Percentiles rank a stretch among this genome's conserved stretches.
phyloP scores from a whole-genome alignment of 2,329 filamentous ascomycete genomes.

The Ophiostoma populinum region DNA sequence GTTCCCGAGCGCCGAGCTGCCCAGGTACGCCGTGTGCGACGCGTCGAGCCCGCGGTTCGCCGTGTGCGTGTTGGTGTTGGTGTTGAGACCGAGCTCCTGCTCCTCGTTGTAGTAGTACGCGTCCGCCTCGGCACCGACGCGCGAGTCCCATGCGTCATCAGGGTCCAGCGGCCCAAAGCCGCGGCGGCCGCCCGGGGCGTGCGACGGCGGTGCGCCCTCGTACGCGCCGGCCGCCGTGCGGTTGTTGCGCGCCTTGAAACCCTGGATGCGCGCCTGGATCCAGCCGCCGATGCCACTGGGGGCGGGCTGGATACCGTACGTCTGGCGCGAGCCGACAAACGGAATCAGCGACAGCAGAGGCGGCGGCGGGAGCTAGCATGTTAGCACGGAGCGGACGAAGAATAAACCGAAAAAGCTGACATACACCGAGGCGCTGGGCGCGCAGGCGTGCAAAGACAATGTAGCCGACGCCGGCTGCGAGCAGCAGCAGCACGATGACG shows the following conservation, averaged over 20 bases:
- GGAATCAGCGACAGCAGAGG: slow-evolving; percentile 52
- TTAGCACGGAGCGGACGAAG: background rate
- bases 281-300: slow-evolving; percentile 52
- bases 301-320: slow-evolving; percentile 34
- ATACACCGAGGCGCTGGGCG: slow-evolving; percentile 52
- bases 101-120: slow-evolving; percentile 47
- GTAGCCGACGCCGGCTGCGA: slow-evolving; percentile 44
- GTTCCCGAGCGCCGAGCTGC: no score
- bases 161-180: slow-evolving; percentile 47
- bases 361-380: slow-evolving; percentile 47
- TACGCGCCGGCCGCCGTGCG: slow-evolving; percentile 55
- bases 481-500: slow-evolving; percentile 45
- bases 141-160: slow-evolving; percentile 72
- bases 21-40: slow-evolving; percentile 9
- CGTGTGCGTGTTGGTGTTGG: slow-evolving; percentile 18
- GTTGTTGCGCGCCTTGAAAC: slow-evolving; percentile 42
- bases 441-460: slow-evolving; percentile 54
- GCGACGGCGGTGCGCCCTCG: slow-evolving; percentile 33
- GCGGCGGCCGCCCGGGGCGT: slow-evolving; percentile 21
- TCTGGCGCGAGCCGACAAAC: slow-evolving; percentile 36
- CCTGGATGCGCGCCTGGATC: slow-evolving; percentile 48
- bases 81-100: slow-evolving; percentile 45
- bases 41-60: slow-evolving; percentile 7
- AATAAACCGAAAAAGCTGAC: slow-evolving; percentile 25
- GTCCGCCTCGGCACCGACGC: slow-evolving; percentile 59